phyloP scores from a whole-genome alignment of 148 eudicot genomes.

The Rhododendron ovatum region DNA sequence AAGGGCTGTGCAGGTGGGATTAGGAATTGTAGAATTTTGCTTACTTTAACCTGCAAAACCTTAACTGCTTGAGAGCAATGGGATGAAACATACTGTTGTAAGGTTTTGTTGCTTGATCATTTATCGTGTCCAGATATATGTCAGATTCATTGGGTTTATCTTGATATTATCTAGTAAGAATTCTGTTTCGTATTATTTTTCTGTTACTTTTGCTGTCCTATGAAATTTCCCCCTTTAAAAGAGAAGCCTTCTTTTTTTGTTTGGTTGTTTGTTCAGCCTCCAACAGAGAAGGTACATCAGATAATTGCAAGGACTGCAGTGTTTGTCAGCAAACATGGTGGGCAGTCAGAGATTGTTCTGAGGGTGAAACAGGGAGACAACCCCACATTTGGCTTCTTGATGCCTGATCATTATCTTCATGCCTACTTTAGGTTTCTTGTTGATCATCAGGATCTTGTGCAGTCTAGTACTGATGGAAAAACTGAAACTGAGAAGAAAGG shows the following conservation, averaged over 20 bases:
- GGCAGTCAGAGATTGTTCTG: conserved; percentile 91
- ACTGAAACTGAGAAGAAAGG: conserved; percentile 31
- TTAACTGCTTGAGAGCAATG: conserved; percentile 47
- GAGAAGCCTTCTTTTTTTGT: conserved; percentile 6
- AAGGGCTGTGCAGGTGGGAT: conserved; percentile 97
- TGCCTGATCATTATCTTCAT: conserved; percentile 93
- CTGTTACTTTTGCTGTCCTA: not conserved
- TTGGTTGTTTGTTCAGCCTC: conserved; percentile 59
- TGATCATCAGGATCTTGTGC: conserved; percentile 68
- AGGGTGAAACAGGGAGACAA: conserved; percentile 98
- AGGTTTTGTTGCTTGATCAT: conserved; percentile 32
- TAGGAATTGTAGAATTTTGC: conserved; percentile 53
- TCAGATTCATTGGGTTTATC: conserved; percentile 20
- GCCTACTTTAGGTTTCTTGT: conserved; percentile 93
- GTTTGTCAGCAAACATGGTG: conserved; percentile 85
- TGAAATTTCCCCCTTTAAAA: conserved; percentile 11
- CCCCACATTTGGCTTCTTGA: conserved; percentile 94
- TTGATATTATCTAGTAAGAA: conserved; percentile 14
- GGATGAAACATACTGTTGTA: conserved; percentile 35
- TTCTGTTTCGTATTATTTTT: not conserved
- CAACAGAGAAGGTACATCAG: conserved; percentile 88
- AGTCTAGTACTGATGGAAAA: conserved; percentile 45
- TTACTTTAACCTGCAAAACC: conserved; percentile 40
- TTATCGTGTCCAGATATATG: conserved; percentile 27
- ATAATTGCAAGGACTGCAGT: conserved; percentile 94